These are phyloP conservation scores for Nothophytophthora sp. DNA, from an alignment of 352 stramenopile species.

Conservation along the genomic window DNA sequence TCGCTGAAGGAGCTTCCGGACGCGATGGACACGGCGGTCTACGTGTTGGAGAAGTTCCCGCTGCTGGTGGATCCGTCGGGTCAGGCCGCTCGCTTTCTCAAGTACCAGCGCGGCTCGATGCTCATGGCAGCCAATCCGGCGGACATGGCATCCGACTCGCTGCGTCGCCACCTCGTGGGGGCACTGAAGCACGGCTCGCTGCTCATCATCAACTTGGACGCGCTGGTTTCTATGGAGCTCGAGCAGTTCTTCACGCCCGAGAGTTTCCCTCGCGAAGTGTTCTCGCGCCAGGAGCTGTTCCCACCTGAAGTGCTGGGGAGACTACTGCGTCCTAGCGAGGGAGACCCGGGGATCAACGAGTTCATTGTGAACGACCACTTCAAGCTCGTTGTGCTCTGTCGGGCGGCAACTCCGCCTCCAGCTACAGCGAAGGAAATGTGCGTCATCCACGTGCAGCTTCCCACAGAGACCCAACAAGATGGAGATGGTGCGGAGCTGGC, in stretches of 20 bases:
- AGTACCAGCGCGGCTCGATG: constrained; percentile 88
- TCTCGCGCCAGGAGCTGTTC: constrained; percentile 71
- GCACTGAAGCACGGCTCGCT: constrained; percentile 70
- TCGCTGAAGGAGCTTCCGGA: constrained; percentile 83
- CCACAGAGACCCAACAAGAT: constrained; percentile 8
- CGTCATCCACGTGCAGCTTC: constrained; percentile 49
- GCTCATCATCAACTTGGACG: constrained; percentile 82
- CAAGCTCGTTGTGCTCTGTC: constrained; percentile 80
- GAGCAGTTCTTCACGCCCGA: constrained; percentile 75
- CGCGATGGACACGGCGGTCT: constrained; percentile 84
- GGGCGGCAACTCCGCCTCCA: constrained; percentile 37
- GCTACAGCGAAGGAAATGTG: constrained; percentile 69
- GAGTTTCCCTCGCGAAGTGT: constrained; percentile 72
- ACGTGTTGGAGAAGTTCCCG: constrained; percentile 86
- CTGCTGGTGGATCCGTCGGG: constrained; percentile 82
- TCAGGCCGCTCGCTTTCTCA: constrained; percentile 86
- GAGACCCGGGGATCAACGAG: constrained; percentile 49
- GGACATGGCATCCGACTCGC: constrained; percentile 66
- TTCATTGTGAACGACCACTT: constrained; percentile 89
- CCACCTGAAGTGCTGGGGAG: constrained; percentile 55
- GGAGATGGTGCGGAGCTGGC: constrained; percentile 36
- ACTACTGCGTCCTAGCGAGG: constrained; percentile 43
- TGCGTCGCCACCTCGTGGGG: constrained; percentile 76
- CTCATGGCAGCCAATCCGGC: constrained; percentile 74
- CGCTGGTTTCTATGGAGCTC: constrained; percentile 60